phyloP scores from a whole-genome alignment of 2,329 filamentous ascomycete species.

The Onygena corvina region DNA sequence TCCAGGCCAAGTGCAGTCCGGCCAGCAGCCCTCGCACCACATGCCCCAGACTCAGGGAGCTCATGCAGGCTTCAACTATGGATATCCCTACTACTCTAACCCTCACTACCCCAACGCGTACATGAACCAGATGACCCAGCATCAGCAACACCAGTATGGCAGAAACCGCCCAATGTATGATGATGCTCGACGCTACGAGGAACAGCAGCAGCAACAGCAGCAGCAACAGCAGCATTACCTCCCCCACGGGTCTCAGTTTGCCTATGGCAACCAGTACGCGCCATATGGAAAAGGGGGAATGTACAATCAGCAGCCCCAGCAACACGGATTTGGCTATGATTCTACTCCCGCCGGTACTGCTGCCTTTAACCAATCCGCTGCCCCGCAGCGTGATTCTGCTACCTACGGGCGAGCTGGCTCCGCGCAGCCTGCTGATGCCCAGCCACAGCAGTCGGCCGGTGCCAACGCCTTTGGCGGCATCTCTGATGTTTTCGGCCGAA shows the following conservation, averaged over 20 bases:
- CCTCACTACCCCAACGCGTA: slow-evolving; percentile 50
- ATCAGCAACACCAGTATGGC: slow-evolving; percentile 34
- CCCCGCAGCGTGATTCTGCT: slow-evolving; percentile 39
- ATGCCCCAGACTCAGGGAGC: slow-evolving; percentile 41
- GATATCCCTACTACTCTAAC: slow-evolving; percentile 48
- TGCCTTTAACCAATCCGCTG: slow-evolving; percentile 30
- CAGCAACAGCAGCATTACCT: slow-evolving; percentile 27
- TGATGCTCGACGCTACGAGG: slow-evolving; percentile 39
- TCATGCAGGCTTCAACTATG: slow-evolving; percentile 48
- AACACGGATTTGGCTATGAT: slow-evolving; percentile 52
- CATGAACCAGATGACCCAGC: slow-evolving; percentile 42
- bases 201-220: slow-evolving; percentile 16
- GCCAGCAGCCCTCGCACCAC: slow-evolving; percentile 42
- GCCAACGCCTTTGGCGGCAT: slow-evolving; percentile 42
- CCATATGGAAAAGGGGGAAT: slow-evolving; percentile 48
- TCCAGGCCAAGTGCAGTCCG: slow-evolving; percentile 43
- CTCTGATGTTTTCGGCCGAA: slow-evolving; percentile 49
- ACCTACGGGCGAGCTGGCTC: slow-evolving; percentile 51
- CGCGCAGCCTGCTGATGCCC: slow-evolving; percentile 43
- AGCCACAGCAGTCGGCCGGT: slow-evolving; percentile 38
- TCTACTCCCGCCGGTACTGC: slow-evolving; percentile 51
- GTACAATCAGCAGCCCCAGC: slow-evolving; percentile 51
- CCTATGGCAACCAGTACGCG: slow-evolving; percentile 41
- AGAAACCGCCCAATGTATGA: slow-evolving; percentile 40
- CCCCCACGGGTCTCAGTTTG: slow-evolving; percentile 42